Evolutionary conservation across 2,329 filamentous ascomycete genomes (phyloP).

Genomic region (Aspergillus sp.): DNA sequence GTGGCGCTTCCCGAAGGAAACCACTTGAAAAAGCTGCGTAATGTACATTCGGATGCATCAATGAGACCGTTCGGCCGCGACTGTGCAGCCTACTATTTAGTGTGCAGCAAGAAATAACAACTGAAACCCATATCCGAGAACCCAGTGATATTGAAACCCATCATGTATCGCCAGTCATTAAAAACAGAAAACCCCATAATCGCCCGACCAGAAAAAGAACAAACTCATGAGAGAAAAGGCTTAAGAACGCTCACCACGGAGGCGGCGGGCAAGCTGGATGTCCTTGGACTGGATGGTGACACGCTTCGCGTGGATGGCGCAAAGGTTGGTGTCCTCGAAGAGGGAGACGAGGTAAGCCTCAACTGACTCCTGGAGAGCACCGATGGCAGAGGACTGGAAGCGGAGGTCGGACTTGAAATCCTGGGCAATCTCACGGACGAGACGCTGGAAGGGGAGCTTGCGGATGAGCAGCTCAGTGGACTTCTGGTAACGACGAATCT

Average conservation of each 20-base stretch:
- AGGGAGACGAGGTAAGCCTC: conserved; percentile 98
- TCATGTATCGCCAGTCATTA: conserved; percentile 45
- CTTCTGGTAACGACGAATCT: conserved; percentile 98
- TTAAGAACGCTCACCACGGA: conserved; percentile 90
- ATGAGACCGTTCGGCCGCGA: conserved; percentile 26
- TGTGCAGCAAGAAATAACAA: conserved; percentile 27
- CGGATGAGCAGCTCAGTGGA: conserved; percentile 92
- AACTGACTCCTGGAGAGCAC: conserved; percentile 95
- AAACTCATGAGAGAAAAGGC: conserved; percentile 27
- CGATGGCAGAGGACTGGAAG: conserved; percentile 98
- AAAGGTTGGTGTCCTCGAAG: conserved; percentile 97
- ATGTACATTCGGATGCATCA: conserved; percentile 33
- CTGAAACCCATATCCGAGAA: conserved; percentile 35
- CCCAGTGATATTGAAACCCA: conserved; percentile 42
- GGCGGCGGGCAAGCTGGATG: conserved; percentile 91
- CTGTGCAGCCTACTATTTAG: conserved; percentile 30
- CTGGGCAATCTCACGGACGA: conserved; percentile 95
- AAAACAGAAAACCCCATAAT: conserved; percentile 38
- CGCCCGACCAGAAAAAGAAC: conserved; percentile 35
- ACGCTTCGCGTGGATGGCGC: conserved; percentile 98
- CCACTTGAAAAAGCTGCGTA: conserved; percentile 26
- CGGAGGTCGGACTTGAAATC: conserved; percentile 94
- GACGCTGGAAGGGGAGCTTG: conserved; percentile 96
- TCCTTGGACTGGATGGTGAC: conserved; percentile 95
- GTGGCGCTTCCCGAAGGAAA: conserved; percentile 28